Percentiles rank a stretch among this genome's conserved stretches.
Evolutionary conservation across 106 monocot species (phyloP).

Genomic region (Platanthera guangdongensis): DNA sequence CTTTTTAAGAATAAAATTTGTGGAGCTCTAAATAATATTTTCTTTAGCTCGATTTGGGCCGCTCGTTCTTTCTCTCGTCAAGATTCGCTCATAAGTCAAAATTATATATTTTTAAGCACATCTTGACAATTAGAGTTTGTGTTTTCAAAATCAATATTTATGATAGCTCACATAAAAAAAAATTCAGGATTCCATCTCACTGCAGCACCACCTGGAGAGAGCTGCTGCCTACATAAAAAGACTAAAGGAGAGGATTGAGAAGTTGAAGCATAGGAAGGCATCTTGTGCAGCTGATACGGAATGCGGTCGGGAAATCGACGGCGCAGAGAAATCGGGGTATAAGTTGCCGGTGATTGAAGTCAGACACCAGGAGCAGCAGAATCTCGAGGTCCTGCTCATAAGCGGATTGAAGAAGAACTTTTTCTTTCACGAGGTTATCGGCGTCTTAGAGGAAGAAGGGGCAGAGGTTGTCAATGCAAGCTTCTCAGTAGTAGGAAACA

Average conservation of each 20-base stretch:
- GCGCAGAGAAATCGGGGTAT: neutral
- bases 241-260: constrained; percentile 26
- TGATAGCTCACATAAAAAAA: too few relatives aligned
- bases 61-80: too few relatives aligned
- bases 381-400: constrained; percentile 56
- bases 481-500: constrained; percentile 44
- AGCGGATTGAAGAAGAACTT: constrained; percentile 21
- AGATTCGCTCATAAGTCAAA: too few relatives aligned
- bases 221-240: constrained; percentile 32
- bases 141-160: too few relatives aligned
- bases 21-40: neutral
- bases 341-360: constrained; percentile 58
- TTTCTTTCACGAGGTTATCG: constrained; percentile 41
- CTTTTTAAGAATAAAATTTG: neutral
- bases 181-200: constrained; percentile 16
- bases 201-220: constrained; percentile 28
- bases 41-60: too few relatives aligned
- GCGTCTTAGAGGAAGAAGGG: constrained; percentile 70
- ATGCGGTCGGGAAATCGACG: neutral
- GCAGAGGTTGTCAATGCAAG: constrained; percentile 62
- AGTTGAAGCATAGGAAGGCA: constrained; percentile 25
- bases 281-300: neutral
- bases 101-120: too few relatives aligned
- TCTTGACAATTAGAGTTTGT: too few relatives aligned
- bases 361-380: constrained; percentile 30